Evolutionary conservation across 2,329 filamentous ascomycete species (phyloP), one percentile per base, ranked within the genome.

Genomic region (Elsinoe necatrix): DNA sequence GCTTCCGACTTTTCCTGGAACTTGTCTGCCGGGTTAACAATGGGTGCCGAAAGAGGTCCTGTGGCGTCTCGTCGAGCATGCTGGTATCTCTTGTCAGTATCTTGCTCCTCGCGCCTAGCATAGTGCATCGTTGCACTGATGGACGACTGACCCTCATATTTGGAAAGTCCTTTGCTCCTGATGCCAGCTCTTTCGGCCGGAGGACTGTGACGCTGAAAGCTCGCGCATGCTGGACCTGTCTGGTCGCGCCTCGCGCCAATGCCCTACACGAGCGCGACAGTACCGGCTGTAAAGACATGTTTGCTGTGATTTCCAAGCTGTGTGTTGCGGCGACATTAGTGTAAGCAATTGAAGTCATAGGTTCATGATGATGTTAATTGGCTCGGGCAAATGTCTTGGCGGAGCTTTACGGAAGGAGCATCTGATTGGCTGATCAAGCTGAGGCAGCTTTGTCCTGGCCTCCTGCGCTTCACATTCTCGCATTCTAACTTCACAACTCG

Each of bases 21-120:
- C 75, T 93, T 95, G 80, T 97, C 93, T 72, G 88, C 82, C 34
- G 92, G 91, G 75, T 97, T 96, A 67, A 95, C 81, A 66, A 95
- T 76, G 58, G 90, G 87, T 20, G 78, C 86, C 68, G 87, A 83
- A 62, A 96, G 82, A 63, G 82, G 79, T 58, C 69, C 72, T 42
- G 66, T 61, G 16, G 70, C 63, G 56, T 68, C 67, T 60, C 76
- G 71, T 61, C 72, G 73, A 31, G 74, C 71, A 60, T 67, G 68
- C 72, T 75, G 21, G 2, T 20, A 59, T 23, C n/a, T 31, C 5
- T 18, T 47, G 54, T 61, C 41, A 59, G 55, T 56, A 29, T 23
- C 45, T 12, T 16, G 3, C n/a, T 12, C 23, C 43, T 27, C n/a
- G n/a, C n/a, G n/a, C n/a, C 14, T 14, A 35, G n/a, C n/a, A n/a